Conservation (phyloP, 75 land plant species). For the Selaginella tamariscina region DNA sequence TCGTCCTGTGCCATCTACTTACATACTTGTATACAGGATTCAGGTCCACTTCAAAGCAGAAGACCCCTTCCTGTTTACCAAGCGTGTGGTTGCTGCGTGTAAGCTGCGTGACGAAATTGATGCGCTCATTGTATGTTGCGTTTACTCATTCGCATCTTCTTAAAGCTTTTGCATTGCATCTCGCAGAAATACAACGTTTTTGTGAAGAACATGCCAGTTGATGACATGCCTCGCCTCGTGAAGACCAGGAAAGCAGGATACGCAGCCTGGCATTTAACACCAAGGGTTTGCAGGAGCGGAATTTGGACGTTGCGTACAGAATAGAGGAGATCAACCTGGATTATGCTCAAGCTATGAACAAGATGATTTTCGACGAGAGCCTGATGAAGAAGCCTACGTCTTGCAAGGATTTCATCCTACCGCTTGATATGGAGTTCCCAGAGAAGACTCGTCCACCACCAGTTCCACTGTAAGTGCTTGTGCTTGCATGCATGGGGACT, state of each 20-base stretch:
- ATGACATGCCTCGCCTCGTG: slow-evolving; percentile 19
- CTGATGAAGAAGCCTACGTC: slow-evolving; percentile 1
- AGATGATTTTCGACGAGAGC: slow-evolving; percentile 21
- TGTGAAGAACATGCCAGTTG: slow-evolving; percentile 26
- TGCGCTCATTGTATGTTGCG: slow-evolving; percentile 15
- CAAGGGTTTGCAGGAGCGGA: slow-evolving; percentile 18
- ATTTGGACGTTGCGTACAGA: slow-evolving; percentile 13
- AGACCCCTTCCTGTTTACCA: slow-evolving; percentile 23
- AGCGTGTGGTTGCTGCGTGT: slow-evolving; percentile 19
- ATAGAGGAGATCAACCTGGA: slow-evolving; percentile 22
- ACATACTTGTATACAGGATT: slow-evolving; percentile 20
- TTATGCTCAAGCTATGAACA: slow-evolving; percentile 29
- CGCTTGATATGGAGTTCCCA: slow-evolving; percentile 11
- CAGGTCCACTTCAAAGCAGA: slow-evolving; percentile 24
- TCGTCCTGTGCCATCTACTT: background rate
- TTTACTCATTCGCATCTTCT: background rate
- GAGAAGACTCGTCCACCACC: background rate
- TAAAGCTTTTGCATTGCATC: background rate
- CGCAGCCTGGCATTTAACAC: slow-evolving; percentile 11
- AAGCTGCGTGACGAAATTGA: slow-evolving; percentile 16
- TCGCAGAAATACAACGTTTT: slow-evolving; percentile 23
- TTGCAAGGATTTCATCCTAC: slow-evolving; percentile 20
- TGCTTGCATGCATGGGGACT: background rate
- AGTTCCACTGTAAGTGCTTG: slow-evolving; percentile 7
- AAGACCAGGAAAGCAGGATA: slow-evolving; percentile 19